phyloP scores from a whole-genome alignment of 805 yeast species.

The Jamesozyma piceae region DNA sequence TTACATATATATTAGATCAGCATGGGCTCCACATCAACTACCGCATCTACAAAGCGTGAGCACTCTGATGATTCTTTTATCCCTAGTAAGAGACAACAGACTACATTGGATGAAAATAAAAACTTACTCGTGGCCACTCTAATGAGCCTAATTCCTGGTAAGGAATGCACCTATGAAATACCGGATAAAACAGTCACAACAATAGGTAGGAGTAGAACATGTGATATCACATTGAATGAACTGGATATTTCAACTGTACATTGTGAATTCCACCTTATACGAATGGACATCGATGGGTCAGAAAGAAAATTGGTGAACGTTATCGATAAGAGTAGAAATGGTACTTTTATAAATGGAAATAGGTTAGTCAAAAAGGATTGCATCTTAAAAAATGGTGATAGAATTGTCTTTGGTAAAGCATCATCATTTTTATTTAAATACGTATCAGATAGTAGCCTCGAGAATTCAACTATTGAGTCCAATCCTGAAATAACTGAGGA shows the following conservation, averaged over 20 bases:
- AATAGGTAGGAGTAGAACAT: constrained; percentile 50
- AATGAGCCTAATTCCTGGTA: constrained; percentile 28
- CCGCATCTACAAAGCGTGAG: constrained; percentile 9
- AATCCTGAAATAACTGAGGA: neutral
- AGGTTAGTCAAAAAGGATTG: constrained; percentile 38
- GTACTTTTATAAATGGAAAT: constrained; percentile 56
- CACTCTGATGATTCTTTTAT: constrained; percentile 9
- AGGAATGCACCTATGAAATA: constrained; percentile 27
- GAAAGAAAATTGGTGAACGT: constrained; percentile 36
- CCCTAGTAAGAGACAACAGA: constrained; percentile 15
- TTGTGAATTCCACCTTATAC: constrained; percentile 28
- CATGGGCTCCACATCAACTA: neutral
- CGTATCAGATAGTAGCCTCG: constrained; percentile 2
- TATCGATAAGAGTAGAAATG: constrained; percentile 51
- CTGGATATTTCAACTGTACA: constrained; percentile 59
- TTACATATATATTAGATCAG: too few species aligned
- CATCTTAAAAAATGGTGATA: constrained; percentile 55
- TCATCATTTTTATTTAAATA: constrained; percentile 44
- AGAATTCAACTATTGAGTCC: neutral
- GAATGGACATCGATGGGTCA: constrained; percentile 27
- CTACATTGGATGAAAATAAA: neutral
- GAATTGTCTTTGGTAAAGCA: constrained; percentile 47
- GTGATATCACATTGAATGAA: constrained; percentile 47
- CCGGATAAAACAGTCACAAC: constrained; percentile 27
- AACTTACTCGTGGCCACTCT: constrained; percentile 13